These are phyloP conservation scores for Apostasia shenzhenica DNA, from an alignment of 106 monocot genomes.

Conservation along the genomic window DNA sequence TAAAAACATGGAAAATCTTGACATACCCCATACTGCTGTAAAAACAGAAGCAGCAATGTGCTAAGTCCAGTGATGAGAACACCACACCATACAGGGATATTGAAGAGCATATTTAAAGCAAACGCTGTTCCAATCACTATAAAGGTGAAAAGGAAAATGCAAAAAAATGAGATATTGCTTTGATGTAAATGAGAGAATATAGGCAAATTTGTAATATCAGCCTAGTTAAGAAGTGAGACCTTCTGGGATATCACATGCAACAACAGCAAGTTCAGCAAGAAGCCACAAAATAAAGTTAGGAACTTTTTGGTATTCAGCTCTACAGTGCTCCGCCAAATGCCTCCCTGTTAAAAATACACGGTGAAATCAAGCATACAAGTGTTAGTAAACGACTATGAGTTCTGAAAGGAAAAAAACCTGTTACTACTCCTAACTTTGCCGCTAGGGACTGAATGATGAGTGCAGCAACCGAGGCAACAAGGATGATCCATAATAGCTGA, in stretches of 20 bases:
- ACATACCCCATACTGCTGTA: constrained; percentile 98
- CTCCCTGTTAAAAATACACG: constrained; percentile 45
- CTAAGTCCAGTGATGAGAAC: constrained; percentile 88
- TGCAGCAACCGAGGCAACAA: constrained; percentile 79
- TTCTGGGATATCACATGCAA: constrained; percentile 98
- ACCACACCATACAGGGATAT: constrained; percentile 84
- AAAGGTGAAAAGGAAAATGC: constrained; percentile 8
- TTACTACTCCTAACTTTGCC: constrained; percentile 86
- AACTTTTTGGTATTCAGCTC: constrained; percentile 66
- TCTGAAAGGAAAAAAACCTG: constrained; percentile 35
- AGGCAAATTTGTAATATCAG: too few relatives aligned
- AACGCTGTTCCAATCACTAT: constrained; percentile 96
- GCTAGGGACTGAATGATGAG: constrained; percentile 90
- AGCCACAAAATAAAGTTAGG: constrained; percentile 81
- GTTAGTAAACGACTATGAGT: background rate
- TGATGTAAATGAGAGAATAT: too few relatives aligned
- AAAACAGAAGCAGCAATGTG: constrained; percentile 66
- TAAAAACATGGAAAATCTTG: constrained; percentile 1
- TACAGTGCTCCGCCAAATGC: constrained; percentile 96
- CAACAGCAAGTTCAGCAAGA: constrained; percentile 83
- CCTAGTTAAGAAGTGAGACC: constrained; percentile 23
- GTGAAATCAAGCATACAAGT: background rate
- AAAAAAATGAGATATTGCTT: background rate
- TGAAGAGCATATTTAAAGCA: constrained; percentile 90
- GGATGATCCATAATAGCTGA: constrained; percentile 91